phyloP scores from a whole-genome alignment of 2,329 filamentous ascomycete species.

The Cladophialophora carrionii region DNA sequence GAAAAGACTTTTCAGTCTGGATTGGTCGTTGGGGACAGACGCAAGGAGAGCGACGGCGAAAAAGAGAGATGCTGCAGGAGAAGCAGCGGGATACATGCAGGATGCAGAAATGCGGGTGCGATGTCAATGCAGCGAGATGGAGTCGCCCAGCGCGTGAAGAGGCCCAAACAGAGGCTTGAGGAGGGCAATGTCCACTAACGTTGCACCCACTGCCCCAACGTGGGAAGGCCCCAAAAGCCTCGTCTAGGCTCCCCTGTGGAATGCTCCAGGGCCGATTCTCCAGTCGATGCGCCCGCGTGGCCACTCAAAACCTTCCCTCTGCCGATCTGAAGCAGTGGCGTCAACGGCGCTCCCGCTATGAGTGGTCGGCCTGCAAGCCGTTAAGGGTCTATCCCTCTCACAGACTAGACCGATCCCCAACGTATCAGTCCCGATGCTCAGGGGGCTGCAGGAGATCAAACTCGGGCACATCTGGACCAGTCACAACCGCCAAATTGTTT shows the following conservation, averaged over 20 bases:
- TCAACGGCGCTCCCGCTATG: constrained; percentile 5
- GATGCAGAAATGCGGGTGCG: constrained; percentile 17
- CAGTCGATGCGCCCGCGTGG: background rate
- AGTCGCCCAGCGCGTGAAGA: constrained; percentile 18
- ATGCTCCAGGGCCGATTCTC: background rate
- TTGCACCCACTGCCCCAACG: background rate
- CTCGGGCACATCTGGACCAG: background rate
- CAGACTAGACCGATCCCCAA: constrained; percentile 14
- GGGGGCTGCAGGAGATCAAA: constrained; percentile 12
- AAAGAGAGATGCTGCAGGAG: constrained; percentile 9
- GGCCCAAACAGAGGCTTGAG: constrained; percentile 13
- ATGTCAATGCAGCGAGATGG: constrained; percentile 20
- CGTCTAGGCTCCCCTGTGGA: background rate
- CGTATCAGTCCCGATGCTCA: constrained; percentile 15
- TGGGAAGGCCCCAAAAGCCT: background rate
- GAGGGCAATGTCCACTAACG: background rate
- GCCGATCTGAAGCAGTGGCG: constrained; percentile 25
- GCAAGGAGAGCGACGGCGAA: constrained; percentile 15
- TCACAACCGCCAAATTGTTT: constrained; percentile 20
- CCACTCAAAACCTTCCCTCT: constrained; percentile 11
- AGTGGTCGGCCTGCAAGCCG: constrained; percentile 11
- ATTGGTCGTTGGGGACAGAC: constrained; percentile 18
- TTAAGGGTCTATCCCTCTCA: constrained; percentile 3
- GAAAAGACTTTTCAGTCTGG: constrained; percentile 23
- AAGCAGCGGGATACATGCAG: constrained; percentile 1